Evolutionary conservation across 495 filamentous ascomycete genomes (phyloP), one percentile per base, ranked within the genome.

Genomic region (Xylaria palmicola): DNA sequence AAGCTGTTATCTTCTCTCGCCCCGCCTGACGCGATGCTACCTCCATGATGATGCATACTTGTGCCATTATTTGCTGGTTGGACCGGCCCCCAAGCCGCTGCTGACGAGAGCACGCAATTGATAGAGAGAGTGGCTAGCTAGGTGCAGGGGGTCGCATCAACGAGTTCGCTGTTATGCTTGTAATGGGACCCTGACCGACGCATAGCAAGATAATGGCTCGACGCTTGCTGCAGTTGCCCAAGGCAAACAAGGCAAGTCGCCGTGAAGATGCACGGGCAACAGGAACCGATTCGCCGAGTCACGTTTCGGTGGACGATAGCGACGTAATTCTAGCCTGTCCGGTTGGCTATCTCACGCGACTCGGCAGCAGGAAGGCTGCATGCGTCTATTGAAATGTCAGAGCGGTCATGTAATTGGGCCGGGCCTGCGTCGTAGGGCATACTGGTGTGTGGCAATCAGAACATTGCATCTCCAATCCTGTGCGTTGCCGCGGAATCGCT

Each of bases 391-490:
- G 56, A 60, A 54, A 60, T 68, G 53, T 62, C 36, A 62, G 54
- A 61, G 58, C 17, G 32, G 51, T 52, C 22, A 53, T 47, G 52
- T 36, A 34, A 71, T 71, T 71, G 68, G 68, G 20, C 51, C 26
- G 41, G 39, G 22, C 26, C 17, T 24, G 61, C 53, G 65, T 51
- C 24, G 49, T 50, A 57, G 55, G 44, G 47, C 34, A 66, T 68
- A n/a, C n/a, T n/a, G 65, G 56, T 4, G 63, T 68, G 68, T 71
- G 68, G 58, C 66, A 66, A 62, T 68, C 65, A 65, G 58, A 41
- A 30, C 22, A 12, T 10, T 8, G 26, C 29, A 60, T 44, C 29
- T 26, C 29, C 27, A 17, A 30, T 22, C 39, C 39, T 60, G 57
- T 39, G 17, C 19, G 37, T 43, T 45, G 39, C 63, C 65, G 55